Base-by-base conservation (phyloP, 2,329 filamentous ascomycete genomes). In the Beauveria australis region DNA sequence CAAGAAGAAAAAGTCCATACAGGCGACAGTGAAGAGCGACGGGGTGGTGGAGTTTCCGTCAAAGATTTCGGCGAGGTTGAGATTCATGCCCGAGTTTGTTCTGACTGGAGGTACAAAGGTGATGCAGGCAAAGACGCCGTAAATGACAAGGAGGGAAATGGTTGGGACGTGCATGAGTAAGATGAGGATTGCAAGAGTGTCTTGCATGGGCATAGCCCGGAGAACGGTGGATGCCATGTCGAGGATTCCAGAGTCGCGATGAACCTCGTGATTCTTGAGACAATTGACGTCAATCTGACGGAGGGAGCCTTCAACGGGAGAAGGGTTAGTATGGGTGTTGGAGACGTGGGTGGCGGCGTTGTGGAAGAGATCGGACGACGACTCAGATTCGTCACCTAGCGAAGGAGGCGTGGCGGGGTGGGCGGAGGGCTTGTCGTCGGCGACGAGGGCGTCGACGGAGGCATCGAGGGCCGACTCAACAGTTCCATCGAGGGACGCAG, bases 141-240 rank as follows among this genome's bases (percentile, higher is more conserved):
- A 95, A 69, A 96, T 91, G 73, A 91, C 81, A 65, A 92, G 93
- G 69, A 97, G 82, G 62, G 93, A 87, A 69, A 93, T 87, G 24
- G 92, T 91, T 33, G 93, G 92, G 10, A 97, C 85, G 72, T 96
- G 92, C 75, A 97, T 89, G 66, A 97, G 84, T 68, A 97, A 89
- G 75, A 97, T 96, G 73, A 97, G 86, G 70, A 97, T 96, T 72
- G 93, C 92, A 75, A 97, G 91, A 63, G 93, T 96, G 77, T 97
- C 93, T 77, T 91, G 89, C 71, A 96, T 86, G 59, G 93, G 93
- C 69, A 92, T 93, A 57, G 92, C 91, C 69, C 86, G 87, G 72
- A 97, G 84, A 68, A 97, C 93, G 60, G 92, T 96, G 67, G 90
- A 84, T 64, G 89, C 88, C 65, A 95, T 80, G 68, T 89, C 87